phyloP scores from a whole-genome alignment of 192 early-diverging fungal species.

The Mortierella claussenii region DNA sequence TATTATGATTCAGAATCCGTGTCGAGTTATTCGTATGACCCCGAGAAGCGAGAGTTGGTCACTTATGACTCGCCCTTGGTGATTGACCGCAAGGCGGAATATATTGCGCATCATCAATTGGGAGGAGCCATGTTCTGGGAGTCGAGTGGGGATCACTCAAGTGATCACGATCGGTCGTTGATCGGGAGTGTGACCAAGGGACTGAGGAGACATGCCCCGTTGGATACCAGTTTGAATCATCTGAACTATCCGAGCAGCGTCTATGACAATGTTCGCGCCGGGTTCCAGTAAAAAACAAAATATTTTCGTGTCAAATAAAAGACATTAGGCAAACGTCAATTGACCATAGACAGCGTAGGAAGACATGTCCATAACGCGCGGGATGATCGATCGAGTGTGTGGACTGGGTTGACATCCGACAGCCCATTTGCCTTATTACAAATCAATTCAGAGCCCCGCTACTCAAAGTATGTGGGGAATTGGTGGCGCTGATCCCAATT shows the following conservation, averaged over 20 bases:
- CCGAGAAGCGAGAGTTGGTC: constrained; percentile 71
- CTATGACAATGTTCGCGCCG: constrained; percentile 60
- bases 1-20: constrained; percentile 81
- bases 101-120: constrained; percentile 63
- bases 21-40: constrained; percentile 87
- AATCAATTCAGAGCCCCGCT: no score
- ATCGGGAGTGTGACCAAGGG: constrained; percentile 35
- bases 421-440: no score
- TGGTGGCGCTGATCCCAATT: no score
- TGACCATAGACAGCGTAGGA: no score
- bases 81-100: constrained; percentile 73
- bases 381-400: no score
- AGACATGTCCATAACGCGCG: no score
- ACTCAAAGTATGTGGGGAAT: no score
- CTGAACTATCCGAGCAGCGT: constrained; percentile 56
- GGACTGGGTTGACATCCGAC: no score
- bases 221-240: constrained; percentile 59
- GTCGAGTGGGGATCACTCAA: constrained; percentile 61
- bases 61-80: constrained; percentile 84
- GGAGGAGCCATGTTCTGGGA: constrained; percentile 90
- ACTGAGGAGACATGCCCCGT: constrained; percentile 13
- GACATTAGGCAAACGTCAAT: no score
- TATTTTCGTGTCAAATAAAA: no score
- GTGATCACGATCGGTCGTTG: constrained; percentile 55
- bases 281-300: constrained; percentile 45